Evolutionary conservation across 805 yeast species (phyloP).

Genomic region (Candida wancherniae): DNA sequence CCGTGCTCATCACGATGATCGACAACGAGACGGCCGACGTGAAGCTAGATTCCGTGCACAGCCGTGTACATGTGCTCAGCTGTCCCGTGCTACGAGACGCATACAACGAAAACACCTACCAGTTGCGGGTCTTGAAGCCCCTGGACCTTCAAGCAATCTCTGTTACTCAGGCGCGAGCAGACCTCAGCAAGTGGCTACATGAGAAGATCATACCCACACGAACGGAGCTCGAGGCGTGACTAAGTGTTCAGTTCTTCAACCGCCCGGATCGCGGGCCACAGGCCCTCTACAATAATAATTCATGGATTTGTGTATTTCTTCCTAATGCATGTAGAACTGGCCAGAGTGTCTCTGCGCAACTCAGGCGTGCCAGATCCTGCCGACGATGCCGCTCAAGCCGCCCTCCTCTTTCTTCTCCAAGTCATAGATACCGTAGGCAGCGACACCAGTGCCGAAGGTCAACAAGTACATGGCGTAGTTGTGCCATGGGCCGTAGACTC

Average conservation of each 20-base stretch:
- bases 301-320: too few relatives aligned
- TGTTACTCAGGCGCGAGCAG: slow-evolving; percentile 15
- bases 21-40: slow-evolving; percentile 21
- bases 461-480: slow-evolving; percentile 54
- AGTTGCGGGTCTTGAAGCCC: slow-evolving; percentile 22
- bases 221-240: slow-evolving; percentile 1
- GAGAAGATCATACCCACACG: slow-evolving; percentile 7
- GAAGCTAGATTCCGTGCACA: slow-evolving; percentile 25
- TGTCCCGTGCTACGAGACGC: slow-evolving; percentile 27
- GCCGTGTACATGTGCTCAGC: slow-evolving; percentile 15
- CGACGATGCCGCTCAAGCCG: slow-evolving; percentile 52
- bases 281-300: background rate
- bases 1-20: slow-evolving; percentile 22
- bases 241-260: too few relatives aligned
- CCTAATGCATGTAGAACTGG: too few relatives aligned
- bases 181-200: slow-evolving; percentile 22
- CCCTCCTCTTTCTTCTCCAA: slow-evolving; percentile 58
- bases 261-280: background rate
- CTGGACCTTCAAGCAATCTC: slow-evolving; percentile 20
- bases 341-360: too few relatives aligned
- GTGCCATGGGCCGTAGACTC: slow-evolving; percentile 68
- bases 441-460: slow-evolving; percentile 58
- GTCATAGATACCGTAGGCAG: slow-evolving; percentile 66
- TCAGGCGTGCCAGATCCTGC: slow-evolving; percentile 17
- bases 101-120: slow-evolving; percentile 20